These are phyloP conservation scores for Sonneratia alba DNA, from an alignment of 345 rosid genomes.

Conservation along the genomic window DNA sequence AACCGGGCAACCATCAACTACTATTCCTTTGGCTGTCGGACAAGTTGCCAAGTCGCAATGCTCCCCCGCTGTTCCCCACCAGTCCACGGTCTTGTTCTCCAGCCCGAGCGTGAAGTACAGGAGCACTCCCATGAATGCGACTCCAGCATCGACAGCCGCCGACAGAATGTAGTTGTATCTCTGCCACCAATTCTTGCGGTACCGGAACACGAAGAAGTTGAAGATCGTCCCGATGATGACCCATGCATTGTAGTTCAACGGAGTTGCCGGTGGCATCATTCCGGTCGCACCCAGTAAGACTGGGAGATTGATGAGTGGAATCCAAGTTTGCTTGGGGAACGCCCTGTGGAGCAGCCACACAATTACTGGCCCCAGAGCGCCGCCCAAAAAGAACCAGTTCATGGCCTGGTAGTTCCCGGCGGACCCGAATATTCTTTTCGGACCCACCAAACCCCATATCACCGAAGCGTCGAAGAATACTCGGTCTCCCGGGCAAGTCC, in stretches of 20 bases:
- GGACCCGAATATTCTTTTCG: slow-evolving; percentile 63
- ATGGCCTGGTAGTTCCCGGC: slow-evolving; percentile 61
- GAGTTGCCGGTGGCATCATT: slow-evolving; percentile 71
- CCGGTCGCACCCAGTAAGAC: slow-evolving; percentile 77
- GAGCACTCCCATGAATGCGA: slow-evolving; percentile 76
- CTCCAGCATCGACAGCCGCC: slow-evolving; percentile 79
- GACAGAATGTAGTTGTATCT: slow-evolving; percentile 79
- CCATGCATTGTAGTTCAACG: slow-evolving; percentile 74
- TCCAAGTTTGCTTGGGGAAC: slow-evolving; percentile 77
- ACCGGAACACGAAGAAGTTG: slow-evolving; percentile 71
- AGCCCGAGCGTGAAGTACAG: slow-evolving; percentile 58
- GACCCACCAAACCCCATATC: slow-evolving; percentile 87
- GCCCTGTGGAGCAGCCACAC: slow-evolving; percentile 65
- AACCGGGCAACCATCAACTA: slow-evolving; percentile 50
- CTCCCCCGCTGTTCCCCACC: slow-evolving; percentile 84
- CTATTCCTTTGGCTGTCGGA: slow-evolving; percentile 67
- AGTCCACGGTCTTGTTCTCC: slow-evolving; percentile 39
- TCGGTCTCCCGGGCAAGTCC: slow-evolving; percentile 80
- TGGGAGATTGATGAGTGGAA: slow-evolving; percentile 75
- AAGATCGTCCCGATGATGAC: slow-evolving; percentile 66
- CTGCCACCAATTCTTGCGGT: slow-evolving; percentile 78
- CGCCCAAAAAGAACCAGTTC: slow-evolving; percentile 88
- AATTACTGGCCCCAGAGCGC: slow-evolving; percentile 65
- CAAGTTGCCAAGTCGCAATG: slow-evolving; percentile 72
- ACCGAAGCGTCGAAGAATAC: slow-evolving; percentile 91